phyloP scores from a whole-genome alignment of 139 green algal species.

The Coelastrella sp. region DNA sequence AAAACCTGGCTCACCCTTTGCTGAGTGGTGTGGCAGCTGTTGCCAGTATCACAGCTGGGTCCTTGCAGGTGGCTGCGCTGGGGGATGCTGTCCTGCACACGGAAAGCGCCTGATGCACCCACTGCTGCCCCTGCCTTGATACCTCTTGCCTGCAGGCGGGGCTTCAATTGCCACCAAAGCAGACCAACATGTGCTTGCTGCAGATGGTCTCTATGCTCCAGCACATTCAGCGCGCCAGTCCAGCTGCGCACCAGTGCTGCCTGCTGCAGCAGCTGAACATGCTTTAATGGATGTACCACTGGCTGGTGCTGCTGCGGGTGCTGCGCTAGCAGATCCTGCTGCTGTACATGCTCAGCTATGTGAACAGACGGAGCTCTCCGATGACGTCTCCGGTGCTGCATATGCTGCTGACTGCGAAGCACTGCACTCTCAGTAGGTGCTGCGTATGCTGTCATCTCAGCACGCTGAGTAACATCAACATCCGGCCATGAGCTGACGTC shows the following conservation, averaged over 20 bases:
- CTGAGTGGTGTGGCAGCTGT: background rate
- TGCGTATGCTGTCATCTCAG: no score
- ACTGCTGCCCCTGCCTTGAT: slow-evolving; percentile 5
- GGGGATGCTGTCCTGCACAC: no score
- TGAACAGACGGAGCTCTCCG: background rate
- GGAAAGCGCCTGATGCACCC: no score
- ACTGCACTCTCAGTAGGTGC: no score
- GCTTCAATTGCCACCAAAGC: slow-evolving; percentile 31
- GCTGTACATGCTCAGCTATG: background rate
- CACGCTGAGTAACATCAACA: no score
- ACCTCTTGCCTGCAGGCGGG: background rate
- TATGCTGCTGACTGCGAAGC: background rate
- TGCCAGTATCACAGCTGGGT: background rate
- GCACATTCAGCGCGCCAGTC: background rate
- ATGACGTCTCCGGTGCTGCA: background rate
- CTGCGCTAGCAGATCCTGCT: background rate
- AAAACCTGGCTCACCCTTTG: slow-evolving; percentile 14
- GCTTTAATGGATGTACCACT: background rate
- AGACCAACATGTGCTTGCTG: slow-evolving; percentile 26
- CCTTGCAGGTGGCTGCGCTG: no score
- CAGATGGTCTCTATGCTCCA: slow-evolving; percentile 5
- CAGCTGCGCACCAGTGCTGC: slow-evolving; percentile 2
- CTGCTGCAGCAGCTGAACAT: slow-evolving; percentile 32
- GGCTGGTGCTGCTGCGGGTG: background rate
- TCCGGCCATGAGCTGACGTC: no score